Evolutionary conservation across 2,329 filamentous ascomycete species (phyloP).

Genomic region (Dothistroma septosporum): DNA sequence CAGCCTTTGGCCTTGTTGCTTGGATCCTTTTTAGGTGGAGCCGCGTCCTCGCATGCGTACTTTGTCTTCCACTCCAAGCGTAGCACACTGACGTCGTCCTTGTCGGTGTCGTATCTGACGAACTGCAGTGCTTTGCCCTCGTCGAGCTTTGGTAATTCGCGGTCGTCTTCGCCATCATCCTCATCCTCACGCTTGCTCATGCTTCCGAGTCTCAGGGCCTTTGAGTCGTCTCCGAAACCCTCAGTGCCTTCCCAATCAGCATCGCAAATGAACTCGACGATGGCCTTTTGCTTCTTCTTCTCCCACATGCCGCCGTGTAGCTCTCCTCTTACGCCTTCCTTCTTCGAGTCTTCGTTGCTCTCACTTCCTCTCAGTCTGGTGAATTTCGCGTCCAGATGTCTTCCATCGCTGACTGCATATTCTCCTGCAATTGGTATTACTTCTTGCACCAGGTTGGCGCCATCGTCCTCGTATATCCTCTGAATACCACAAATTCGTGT

Average conservation of each 20-base stretch:
- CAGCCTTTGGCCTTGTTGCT: conserved; percentile 57
- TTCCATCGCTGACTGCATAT: conserved; percentile 56
- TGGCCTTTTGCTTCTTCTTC: conserved; percentile 64
- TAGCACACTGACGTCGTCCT: conserved; percentile 58
- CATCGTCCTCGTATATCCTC: conserved; percentile 50
- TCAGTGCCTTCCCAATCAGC: conserved; percentile 67
- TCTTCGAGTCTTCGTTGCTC: conserved; percentile 60
- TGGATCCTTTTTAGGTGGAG: conserved; percentile 42
- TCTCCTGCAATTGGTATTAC: conserved; percentile 73
- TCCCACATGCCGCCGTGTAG: conserved; percentile 57
- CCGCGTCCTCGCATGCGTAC: conserved; percentile 68
- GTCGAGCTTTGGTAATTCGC: conserved; percentile 42
- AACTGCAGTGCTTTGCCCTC: conserved; percentile 66
- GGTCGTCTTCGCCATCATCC: conserved; percentile 35
- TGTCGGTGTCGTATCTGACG: conserved; percentile 63
- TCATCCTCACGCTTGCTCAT: conserved; percentile 39
- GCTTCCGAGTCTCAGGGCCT: conserved; percentile 54
- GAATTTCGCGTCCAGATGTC: conserved; percentile 60
- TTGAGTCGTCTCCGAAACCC: conserved; percentile 58
- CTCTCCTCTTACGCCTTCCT: conserved; percentile 68
- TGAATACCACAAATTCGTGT: conserved; percentile 75
- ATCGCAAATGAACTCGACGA: conserved; percentile 85
- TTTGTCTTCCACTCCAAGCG: conserved; percentile 82
- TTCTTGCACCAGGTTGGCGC: conserved; percentile 48
- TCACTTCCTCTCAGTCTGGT: conserved; percentile 63